Evolutionary conservation across 345 rosid species (phyloP), one percentile per base, ranked within the genome.

Genomic region (Cardamine occulta): DNA sequence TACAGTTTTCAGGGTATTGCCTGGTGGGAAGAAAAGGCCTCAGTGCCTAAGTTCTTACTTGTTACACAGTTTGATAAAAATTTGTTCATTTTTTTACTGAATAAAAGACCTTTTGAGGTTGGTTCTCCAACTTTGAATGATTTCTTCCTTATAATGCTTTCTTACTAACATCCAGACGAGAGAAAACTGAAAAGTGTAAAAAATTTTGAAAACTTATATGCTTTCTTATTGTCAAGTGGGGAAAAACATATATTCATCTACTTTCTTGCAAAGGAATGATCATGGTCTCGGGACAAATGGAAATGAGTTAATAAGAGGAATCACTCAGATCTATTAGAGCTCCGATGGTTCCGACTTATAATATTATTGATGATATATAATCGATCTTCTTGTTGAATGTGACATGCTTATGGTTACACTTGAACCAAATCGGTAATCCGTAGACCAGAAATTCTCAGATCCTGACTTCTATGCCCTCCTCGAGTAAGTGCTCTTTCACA

Each of bases 391-490:
- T 60, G 39, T 68, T 45, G 42, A 57, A 74, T 37, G 44, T 37
- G 37, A 31, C 32, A 75, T 40, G 57, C 24, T 40, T 7, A 39
- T 29, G 63, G 64, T 32, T 23, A 63, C 26, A 54, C 51, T 48
- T 32, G 13, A 66, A 55, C 39, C 8, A 0, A 54, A 54, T 32
- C 4, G 11, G 48, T 67, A 14, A 49, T 12, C 8, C 8, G 55
- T 10, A 28, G 56, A 57, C 75, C 13, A 39, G 26, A 59, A 29
- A 13, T 35, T 73, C 44, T 83, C 75, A 87, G 63, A 86, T 74
- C 82, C 99, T 84, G 12, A 92, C 94, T 80, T 95, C 97, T 52
- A 88, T 83, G 77, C 86, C 85, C 74, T 82, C 82, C 37, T 88
- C 81, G 69, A 77, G 66, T 78, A 92, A 83, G 82, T 89, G 94